A percentile compares a stretch with the other conserved stretches of the same genome.
These are phyloP conservation scores for Candida alai DNA, from an alignment of 805 yeast genomes.

Conservation along the genomic window DNA sequence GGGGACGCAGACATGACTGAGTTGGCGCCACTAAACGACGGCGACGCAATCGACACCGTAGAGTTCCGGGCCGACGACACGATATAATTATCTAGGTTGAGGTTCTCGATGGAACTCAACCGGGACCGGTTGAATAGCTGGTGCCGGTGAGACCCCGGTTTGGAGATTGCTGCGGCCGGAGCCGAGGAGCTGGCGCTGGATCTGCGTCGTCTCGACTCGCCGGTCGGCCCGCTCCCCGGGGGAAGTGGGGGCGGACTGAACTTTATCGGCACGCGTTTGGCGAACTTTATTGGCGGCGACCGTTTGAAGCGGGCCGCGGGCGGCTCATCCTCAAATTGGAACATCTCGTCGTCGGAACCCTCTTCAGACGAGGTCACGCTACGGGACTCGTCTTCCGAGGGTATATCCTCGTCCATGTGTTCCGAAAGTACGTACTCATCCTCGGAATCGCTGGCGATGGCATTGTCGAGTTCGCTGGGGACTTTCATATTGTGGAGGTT, in stretches of 20 bases:
- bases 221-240: conserved; percentile 14
- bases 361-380: too few species aligned
- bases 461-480: conserved; percentile 34
- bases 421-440: conserved; percentile 16
- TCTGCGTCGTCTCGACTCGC: conserved; percentile 25
- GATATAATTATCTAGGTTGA: conserved; percentile 37
- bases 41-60: conserved; percentile 30
- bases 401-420: conserved; percentile 19
- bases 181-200: conserved; percentile 20
- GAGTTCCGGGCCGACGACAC: conserved; percentile 38
- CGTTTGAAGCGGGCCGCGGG: conserved; percentile 13
- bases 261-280: conserved; percentile 39
- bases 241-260: conserved; percentile 39
- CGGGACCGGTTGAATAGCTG: conserved; percentile 36
- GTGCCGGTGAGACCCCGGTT: conserved; percentile 18
- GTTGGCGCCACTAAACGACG: conserved; percentile 14
- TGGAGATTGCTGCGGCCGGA: conserved; percentile 9
- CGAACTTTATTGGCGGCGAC: conserved; percentile 39
- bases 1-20: conserved; percentile 16
- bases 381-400: conserved; percentile 15
- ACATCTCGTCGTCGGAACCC: conserved; percentile 8
- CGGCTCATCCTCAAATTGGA: conserved; percentile 25
- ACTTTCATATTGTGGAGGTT: conserved; percentile 45
- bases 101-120: conserved; percentile 38
- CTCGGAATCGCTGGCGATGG: conserved; percentile 29